Evolutionary conservation across 2,329 filamentous ascomycete species (phyloP), one percentile per base, ranked within the genome.

Genomic region (Hymenoscyphus fructigenus): DNA sequence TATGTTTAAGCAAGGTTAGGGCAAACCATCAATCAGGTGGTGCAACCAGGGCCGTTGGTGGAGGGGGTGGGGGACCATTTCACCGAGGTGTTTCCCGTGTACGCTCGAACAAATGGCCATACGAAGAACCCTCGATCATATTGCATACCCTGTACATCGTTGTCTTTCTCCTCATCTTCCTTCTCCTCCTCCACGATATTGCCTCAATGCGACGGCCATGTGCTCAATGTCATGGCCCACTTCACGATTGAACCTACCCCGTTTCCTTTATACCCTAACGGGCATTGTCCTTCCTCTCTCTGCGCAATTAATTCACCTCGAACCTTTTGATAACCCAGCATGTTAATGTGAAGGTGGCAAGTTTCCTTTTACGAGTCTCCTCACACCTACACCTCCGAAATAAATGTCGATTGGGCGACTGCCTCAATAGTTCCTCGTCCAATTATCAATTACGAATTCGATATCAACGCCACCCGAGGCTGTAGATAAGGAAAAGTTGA

Each of bases 381-480:
- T 5, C 15, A 38, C 47, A 14, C 47, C 20, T 53, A 20, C 47
- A 9, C 20, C 9, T 53, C 23, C 20, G 23, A 53, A 23, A 15
- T 53, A 14, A 53, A 26, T 23, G 7, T 5, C 47, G 15, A 53
- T 53, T 53, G 47, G 5, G 20, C 47, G 20, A 53, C 47, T 26
- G 47, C 20, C 47, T 53, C 20, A 23, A 53, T 26, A 2, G 20
- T 53, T 53, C 14, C 47, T 23, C 29, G 12, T 23, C 47, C 47
- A 26, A 50, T 26, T 17, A 38, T 20, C 9, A 53, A 23, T 3
- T 53, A 23, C 20, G 20, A 50, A 23, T 10, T 50, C 2, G n/a
- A n/a, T 53, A 26, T 53, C 20, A 53, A 53, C 47, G 47, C 47
- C 47, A 53, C 47, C 47, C 47, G 47, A 53, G 47, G 47, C 47